These are phyloP conservation scores for Dactylellina cionopaga DNA, from an alignment of 2,329 filamentous ascomycete genomes.

Conservation along the genomic window DNA sequence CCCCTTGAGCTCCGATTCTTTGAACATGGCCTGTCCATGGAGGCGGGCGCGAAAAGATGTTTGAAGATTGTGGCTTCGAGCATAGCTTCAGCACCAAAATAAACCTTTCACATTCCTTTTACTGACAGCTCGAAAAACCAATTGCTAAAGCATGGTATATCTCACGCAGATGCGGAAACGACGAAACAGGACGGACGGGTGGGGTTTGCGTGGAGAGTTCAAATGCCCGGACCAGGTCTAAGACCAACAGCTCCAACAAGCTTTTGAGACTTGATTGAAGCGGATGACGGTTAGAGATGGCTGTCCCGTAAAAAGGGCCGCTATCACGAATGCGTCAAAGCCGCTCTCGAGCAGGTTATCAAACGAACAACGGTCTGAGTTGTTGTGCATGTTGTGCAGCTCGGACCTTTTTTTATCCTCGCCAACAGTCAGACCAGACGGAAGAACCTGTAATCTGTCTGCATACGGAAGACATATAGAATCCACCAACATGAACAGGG, in stretches of 20 bases:
- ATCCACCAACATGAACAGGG: slow-evolving; percentile 23
- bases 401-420: slow-evolving; percentile 30
- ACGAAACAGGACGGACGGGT: slow-evolving; percentile 14
- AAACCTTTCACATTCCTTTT: slow-evolving; percentile 19
- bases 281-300: slow-evolving; percentile 52
- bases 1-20: background rate
- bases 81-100: slow-evolving; percentile 18
- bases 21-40: background rate
- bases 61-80: background rate
- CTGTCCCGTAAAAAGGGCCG: slow-evolving; percentile 27
- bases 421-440: background rate
- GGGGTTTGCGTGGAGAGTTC: background rate
- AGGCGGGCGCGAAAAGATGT: no score
- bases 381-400: no score
- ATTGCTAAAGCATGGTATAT: slow-evolving; percentile 15
- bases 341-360: slow-evolving; percentile 29
- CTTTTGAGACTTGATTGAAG: slow-evolving; percentile 17
- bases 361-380: slow-evolving; percentile 32
- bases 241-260: slow-evolving; percentile 5
- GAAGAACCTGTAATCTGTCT: background rate
- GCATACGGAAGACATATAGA: no score
- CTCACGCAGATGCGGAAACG: slow-evolving; percentile 19
- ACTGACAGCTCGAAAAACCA: slow-evolving; percentile 17
- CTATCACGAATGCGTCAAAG: slow-evolving; percentile 49
- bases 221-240: slow-evolving; percentile 25